Evolutionary conservation across 345 rosid genomes (phyloP).

Genomic region (Physaria fendleri): DNA sequence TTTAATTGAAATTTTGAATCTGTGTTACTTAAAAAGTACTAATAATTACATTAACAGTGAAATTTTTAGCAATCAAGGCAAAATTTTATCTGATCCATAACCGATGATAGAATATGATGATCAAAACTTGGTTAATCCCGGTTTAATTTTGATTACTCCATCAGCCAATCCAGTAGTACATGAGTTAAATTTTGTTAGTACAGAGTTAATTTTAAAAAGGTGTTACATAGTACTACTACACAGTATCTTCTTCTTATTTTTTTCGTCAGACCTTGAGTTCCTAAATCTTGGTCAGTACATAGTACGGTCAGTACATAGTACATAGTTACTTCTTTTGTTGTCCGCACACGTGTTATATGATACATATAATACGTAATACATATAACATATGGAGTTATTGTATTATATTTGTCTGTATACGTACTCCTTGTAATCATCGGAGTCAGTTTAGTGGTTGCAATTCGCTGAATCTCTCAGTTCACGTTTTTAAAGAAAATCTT

Average conservation of each 20-base stretch:
- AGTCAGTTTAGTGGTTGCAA: slow-evolving; percentile 21
- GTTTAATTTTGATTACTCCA: neutral
- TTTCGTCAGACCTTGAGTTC: neutral
- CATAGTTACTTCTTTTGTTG: neutral
- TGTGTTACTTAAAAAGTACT: neutral
- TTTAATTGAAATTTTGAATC: neutral
- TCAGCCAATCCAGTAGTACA: neutral
- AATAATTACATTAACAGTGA: neutral
- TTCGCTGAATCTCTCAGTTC: slow-evolving; percentile 15
- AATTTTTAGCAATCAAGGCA: neutral
- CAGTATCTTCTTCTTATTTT: neutral
- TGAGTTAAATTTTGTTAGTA: no score
- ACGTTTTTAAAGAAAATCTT: slow-evolving; percentile 6
- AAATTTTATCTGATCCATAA: neutral
- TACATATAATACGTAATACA: neutral
- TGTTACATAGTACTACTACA: no score
- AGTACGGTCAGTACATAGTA: neutral
- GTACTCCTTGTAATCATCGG: neutral
- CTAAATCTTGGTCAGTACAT: neutral
- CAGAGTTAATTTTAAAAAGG: no score
- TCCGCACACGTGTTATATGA: slow-evolving; percentile 8
- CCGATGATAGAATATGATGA: neutral
- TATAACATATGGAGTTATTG: no score
- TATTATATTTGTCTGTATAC: neutral
- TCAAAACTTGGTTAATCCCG: slow-evolving; percentile 7